phyloP scores from a whole-genome alignment of 768 basidiomycete genomes.

The Pilatotrama ljubarskyi region DNA sequence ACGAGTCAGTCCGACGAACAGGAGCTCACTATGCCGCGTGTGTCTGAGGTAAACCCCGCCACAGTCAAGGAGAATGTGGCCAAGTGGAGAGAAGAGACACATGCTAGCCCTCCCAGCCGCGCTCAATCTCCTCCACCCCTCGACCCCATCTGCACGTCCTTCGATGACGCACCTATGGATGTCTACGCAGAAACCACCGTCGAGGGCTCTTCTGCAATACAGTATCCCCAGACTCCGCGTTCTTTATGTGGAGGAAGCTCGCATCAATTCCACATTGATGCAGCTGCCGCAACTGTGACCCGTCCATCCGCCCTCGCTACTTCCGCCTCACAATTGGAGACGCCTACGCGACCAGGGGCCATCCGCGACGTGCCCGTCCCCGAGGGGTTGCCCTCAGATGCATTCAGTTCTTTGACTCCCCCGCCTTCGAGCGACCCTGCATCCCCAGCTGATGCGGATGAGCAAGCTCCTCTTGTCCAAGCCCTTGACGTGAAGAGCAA shows the following conservation, averaged over 20 bases:
- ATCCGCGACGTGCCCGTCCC: neutral
- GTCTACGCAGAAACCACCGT: slow-evolving; percentile 20
- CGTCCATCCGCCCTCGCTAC: neutral
- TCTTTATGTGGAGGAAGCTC: slow-evolving; percentile 31
- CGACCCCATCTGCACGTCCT: neutral
- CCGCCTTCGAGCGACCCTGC: slow-evolving; percentile 24
- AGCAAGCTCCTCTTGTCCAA: slow-evolving; percentile 31
- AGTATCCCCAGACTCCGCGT: slow-evolving; percentile 12
- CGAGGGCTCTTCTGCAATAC: neutral
- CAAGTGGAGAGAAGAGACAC: slow-evolving; percentile 38
- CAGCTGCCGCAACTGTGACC: neutral
- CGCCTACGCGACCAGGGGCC: neutral
- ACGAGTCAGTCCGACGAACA: slow-evolving; percentile 71
- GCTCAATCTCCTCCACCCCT: neutral
- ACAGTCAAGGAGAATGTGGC: slow-evolving; percentile 41
- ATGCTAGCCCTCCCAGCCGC: slow-evolving; percentile 4
- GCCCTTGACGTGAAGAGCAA: slow-evolving; percentile 40
- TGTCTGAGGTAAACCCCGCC: slow-evolving; percentile 27
- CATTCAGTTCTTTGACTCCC: slow-evolving; percentile 29
- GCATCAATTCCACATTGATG: neutral
- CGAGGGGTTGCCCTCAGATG: neutral
- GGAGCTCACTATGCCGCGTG: slow-evolving; percentile 45
- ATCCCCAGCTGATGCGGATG: slow-evolving; percentile 24
- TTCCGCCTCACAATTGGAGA: neutral
- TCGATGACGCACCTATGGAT: slow-evolving; percentile 12